phyloP scores from a whole-genome alignment of 1,139 yeast species.

The Pichia sp. region DNA sequence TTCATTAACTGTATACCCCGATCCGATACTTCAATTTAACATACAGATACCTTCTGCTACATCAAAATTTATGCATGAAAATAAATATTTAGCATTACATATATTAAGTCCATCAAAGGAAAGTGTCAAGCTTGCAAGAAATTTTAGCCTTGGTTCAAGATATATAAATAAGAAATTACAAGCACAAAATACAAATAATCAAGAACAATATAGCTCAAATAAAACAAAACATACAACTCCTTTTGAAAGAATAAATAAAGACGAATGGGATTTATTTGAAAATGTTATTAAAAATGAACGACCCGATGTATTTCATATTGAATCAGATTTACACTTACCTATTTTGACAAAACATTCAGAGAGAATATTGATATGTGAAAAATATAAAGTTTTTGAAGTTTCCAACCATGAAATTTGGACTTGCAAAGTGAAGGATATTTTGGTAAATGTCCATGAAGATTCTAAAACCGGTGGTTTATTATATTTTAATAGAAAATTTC shows the following conservation, averaged over 20 bases:
- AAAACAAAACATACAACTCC: conserved; percentile 32
- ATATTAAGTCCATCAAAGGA: conserved; percentile 52
- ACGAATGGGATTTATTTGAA: conserved; percentile 31
- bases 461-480: conserved; percentile 50
- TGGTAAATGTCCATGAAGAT: conserved; percentile 26
- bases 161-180: conserved; percentile 19
- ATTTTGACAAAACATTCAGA: conserved; percentile 50
- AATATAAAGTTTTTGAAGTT: conserved; percentile 46
- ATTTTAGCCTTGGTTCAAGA: conserved; percentile 53
- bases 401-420: conserved; percentile 89
- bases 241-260: conserved; percentile 33
- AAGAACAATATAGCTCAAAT: not conserved
- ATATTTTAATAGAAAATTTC: conserved; percentile 60
- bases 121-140: conserved; percentile 49
- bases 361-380: conserved; percentile 58
- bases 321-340: conserved; percentile 41
- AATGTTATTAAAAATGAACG: conserved; percentile 10
- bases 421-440: conserved; percentile 55
- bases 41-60: conserved; percentile 79
- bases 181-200: not conserved
- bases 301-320: conserved; percentile 9
- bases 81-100: conserved; percentile 63
- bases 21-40: conserved; percentile 72
- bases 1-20: conserved; percentile 67
- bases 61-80: conserved; percentile 52